Conservation (phyloP, 768 basidiomycete species). For the Neoboletus magnificus region DNA sequence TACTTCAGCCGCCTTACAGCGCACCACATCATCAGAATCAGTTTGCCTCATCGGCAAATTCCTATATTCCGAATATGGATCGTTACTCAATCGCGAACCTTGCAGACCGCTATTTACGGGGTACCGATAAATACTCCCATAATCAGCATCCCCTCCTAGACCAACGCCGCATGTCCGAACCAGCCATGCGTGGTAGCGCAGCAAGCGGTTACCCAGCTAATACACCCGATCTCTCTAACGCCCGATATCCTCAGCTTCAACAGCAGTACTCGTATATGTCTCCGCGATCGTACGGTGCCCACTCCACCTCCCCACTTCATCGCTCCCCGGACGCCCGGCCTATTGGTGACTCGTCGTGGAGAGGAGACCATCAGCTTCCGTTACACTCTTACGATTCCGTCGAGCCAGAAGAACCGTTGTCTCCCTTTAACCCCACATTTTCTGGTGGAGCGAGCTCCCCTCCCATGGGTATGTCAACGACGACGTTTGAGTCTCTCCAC, state of each 20-base stretch:
- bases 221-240: slow-evolving; percentile 29
- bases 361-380: slow-evolving; percentile 30
- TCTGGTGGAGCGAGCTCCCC: slow-evolving; percentile 39
- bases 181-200: slow-evolving; percentile 46
- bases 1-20: slow-evolving; percentile 40
- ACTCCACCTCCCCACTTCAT: slow-evolving; percentile 43
- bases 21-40: slow-evolving; percentile 45
- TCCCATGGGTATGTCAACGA: slow-evolving; percentile 29
- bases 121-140: slow-evolving; percentile 34
- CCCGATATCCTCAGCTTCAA: slow-evolving; percentile 42
- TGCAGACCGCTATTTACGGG: slow-evolving; percentile 42
- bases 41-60: slow-evolving; percentile 41
- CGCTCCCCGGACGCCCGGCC: slow-evolving; percentile 45
- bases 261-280: slow-evolving; percentile 36
- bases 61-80: slow-evolving; percentile 41
- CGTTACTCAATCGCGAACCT: slow-evolving; percentile 36
- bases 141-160: slow-evolving; percentile 42
- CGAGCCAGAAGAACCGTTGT: slow-evolving; percentile 47
- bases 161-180: slow-evolving; percentile 70
- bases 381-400: slow-evolving; percentile 33
- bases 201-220: slow-evolving; percentile 37
- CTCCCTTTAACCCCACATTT: slow-evolving; percentile 54
- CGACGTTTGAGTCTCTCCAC: slow-evolving; percentile 43
- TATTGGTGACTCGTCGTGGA: slow-evolving; percentile 35
- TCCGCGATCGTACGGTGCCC: slow-evolving; percentile 36